Evolutionary conservation across 306 rosid genomes (phyloP), one percentile per base, ranked within the genome.

Genomic region (Lithocarpus polystachyus): DNA sequence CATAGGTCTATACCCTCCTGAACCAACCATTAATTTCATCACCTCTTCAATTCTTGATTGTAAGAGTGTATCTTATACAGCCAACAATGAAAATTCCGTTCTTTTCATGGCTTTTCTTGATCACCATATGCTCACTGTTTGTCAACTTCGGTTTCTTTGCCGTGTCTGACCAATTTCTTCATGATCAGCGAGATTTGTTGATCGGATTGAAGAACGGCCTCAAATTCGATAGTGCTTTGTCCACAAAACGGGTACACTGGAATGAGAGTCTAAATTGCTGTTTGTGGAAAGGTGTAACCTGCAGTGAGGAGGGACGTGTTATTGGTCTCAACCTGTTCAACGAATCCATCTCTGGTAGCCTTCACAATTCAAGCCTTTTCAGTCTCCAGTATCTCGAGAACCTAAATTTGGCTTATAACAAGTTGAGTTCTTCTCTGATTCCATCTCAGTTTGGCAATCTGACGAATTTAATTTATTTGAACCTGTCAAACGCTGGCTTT

Each of bases 361-460:
- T 52, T 5, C 17, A 57, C 67, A 54, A 48, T 28, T 56, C 84
- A 68, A 55, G 23, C 40, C 65, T 84, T 19, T 87, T 87, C 75
- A 28, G 48, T 76, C 77, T 84, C 8, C 71, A 68, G 43, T 22
- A 80, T 62, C 86, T 89, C 5, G 71, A 78, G n/a, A 52, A 20
- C 48, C 71, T 86, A 26, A 86, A 72, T 5, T 74, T 89, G 78
- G 68, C 86, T 10, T 3, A 1, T 7, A 89, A 87, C 61, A 1
- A 3, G 33, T 29, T 29, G 33, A 29, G 1, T 2, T 53, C 13
- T 57, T 80, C 28, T 23, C 0, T 14, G 0, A 84, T 89, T 20
- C 93, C 91, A 11, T 29, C 80, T 0, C 73, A 54, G 28, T 75
- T 89, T 24, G 67, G 73, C 20, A 75, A 59, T 65, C 82, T 89